Evolutionary conservation across 306 rosid species (phyloP), one percentile per base, ranked within the genome.

Genomic region (Astragalus membranaceus): DNA sequence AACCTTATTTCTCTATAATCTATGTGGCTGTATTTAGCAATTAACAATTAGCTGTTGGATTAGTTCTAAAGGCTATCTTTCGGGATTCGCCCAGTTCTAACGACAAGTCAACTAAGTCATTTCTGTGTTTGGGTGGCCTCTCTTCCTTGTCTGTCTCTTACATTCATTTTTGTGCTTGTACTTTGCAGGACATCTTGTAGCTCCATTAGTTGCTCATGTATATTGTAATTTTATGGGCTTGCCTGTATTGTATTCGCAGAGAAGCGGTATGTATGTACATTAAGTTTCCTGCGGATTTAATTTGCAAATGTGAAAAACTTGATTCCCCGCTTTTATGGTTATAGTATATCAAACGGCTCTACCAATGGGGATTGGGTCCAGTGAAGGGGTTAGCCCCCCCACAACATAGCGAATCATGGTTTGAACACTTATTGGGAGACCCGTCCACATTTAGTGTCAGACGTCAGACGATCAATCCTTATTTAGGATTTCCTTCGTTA

Each of bases 171-270:
- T 43, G 5, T 3, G 20, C 65, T 41, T 67, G 20, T 79, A 32
- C 58, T 70, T 77, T 86, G 86, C 88, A 95, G 97, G 99, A 48
- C 85, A 95, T 86, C 85, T 95, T 61, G 77, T 86, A 10, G 91
- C 95, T 69, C 96, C 99, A 0, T 61, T 89, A 64, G 91, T 84
- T 71, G 96, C 96, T 55, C 99, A 91, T 47, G 46, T 84, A 29
- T 89, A 77, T 73, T 95, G 99, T 84, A 95, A 95, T 69, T 85
- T 83, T 74, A 89, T 95, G 99, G 99, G 97, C 73, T 79, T 89
- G 78, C 97, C 99, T 23, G 82, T 56, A 32, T 35, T 89, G 49
- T 82, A 77, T 79, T 86, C 95, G 10, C 67, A 30, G 15, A 80
- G 87, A 48, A 86, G 76, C 73, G 96, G 99, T 91, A 88, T 49